Conservation (phyloP, 139 green algal genomes). For the Auxenochlorella protothecoides region DNA sequence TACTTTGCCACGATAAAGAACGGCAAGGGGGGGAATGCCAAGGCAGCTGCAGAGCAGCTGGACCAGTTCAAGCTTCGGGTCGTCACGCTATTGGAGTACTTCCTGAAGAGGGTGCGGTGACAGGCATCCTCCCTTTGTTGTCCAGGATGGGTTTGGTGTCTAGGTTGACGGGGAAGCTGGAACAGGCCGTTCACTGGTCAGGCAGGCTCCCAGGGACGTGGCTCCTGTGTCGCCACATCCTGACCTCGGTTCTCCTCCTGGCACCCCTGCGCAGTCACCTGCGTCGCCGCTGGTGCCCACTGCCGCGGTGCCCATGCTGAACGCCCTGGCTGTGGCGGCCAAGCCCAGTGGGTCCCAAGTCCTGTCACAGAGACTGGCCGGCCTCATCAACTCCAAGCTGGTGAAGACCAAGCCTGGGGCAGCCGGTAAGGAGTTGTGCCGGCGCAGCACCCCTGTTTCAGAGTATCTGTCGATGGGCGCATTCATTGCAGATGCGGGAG, state of each 20-base stretch:
- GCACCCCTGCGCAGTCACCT: conserved; percentile 18
- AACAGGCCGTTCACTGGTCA: no score
- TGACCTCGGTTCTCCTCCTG: not conserved
- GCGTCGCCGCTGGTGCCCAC: conserved; percentile 36
- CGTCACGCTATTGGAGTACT: conserved; percentile 50
- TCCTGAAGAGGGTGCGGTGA: conserved; percentile 42
- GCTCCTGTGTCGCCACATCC: not conserved
- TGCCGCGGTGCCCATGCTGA: conserved; percentile 39
- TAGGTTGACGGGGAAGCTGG: no score
- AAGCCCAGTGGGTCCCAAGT: conserved; percentile 15
- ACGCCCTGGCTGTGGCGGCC: conserved; percentile 17
- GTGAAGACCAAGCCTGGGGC: conserved; percentile 17
- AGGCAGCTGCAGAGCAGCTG: conserved; percentile 36
- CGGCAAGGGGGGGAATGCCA: conserved; percentile 15
- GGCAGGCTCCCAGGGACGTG: not conserved
- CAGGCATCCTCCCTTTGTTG: not conserved
- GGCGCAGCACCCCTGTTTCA: not conserved
- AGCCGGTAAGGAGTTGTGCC: not conserved
- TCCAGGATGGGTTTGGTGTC: no score
- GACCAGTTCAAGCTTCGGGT: conserved; percentile 55
- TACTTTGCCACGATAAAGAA: conserved; percentile 32
- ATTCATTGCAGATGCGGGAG: conserved; percentile 3
- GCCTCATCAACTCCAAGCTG: conserved; percentile 26
- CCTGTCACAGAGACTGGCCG: conserved; percentile 40
- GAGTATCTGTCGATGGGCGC: not conserved